These are phyloP conservation scores for Pogostemon cablin DNA, from an alignment of 257 asterid genomes.

Conservation along the genomic window DNA sequence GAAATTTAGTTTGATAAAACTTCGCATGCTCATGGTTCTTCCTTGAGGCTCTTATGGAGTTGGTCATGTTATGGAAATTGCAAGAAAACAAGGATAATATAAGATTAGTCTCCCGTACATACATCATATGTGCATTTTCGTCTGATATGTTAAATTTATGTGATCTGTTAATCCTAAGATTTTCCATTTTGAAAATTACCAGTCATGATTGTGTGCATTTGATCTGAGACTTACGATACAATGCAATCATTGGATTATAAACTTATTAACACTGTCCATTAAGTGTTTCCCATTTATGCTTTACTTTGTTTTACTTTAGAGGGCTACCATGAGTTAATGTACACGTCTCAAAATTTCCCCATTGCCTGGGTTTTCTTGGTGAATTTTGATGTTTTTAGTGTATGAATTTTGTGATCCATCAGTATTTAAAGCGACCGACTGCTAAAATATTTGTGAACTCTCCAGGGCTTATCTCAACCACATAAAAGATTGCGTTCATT, in stretches of 20 bases:
- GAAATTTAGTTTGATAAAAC: conserved; percentile 9
- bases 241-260: neutral
- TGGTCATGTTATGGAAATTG: neutral
- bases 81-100: no score
- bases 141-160: no score
- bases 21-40: neutral
- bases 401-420: neutral
- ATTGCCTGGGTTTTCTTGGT: conserved; percentile 14
- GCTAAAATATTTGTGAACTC: conserved; percentile 30
- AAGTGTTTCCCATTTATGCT: neutral
- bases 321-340: conserved; percentile 12
- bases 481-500: conserved; percentile 85
- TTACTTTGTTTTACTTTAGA: neutral
- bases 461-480: conserved; percentile 88
- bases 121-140: no score
- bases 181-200: neutral
- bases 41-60: conserved; percentile 4
- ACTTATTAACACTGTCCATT: conserved; percentile 9
- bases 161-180: neutral
- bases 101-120: no score
- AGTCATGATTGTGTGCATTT: neutral
- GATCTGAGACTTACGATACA: conserved; percentile 1
- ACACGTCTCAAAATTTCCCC: conserved; percentile 2
- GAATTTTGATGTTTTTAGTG: conserved; percentile 22
- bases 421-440: conserved; percentile 21